These are phyloP conservation scores for Podospora sp. DNA, from an alignment of 495 filamentous ascomycete genomes.

Conservation along the genomic window DNA sequence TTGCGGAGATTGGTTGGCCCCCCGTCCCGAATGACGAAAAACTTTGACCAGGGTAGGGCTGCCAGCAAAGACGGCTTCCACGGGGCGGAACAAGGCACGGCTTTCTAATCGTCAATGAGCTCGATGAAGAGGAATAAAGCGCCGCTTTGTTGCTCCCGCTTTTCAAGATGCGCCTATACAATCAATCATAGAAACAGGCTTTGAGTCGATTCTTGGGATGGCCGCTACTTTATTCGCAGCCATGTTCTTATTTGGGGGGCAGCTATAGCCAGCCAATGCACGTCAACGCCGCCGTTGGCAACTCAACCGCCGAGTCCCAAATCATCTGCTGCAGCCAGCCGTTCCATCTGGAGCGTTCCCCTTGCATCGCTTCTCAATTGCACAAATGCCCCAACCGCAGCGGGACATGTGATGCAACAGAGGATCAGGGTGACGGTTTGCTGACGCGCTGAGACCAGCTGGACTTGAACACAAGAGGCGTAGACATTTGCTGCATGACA, in stretches of 20 bases:
- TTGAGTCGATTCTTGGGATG: conserved; percentile 2
- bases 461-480: neutral
- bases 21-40: conserved; percentile 20
- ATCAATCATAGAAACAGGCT: neutral
- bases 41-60: conserved; percentile 14
- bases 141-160: neutral
- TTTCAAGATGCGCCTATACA: neutral
- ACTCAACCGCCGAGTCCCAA: neutral
- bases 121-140: neutral
- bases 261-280: conserved; percentile 4
- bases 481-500: conserved; percentile 12
- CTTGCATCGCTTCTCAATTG: neutral
- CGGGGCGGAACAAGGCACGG: neutral
- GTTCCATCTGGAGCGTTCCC: neutral
- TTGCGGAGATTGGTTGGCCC: conserved; percentile 18
- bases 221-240: neutral
- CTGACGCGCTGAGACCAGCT: conserved; percentile 7
- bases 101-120: neutral
- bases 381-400: neutral
- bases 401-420: conserved; percentile 10
- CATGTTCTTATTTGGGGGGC: neutral
- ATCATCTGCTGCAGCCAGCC: neutral
- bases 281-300: conserved; percentile 1
- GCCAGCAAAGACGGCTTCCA: neutral
- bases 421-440: neutral